Evolutionary conservation across 495 filamentous ascomycete species (phyloP).

Genomic region (Collariella sp.): DNA sequence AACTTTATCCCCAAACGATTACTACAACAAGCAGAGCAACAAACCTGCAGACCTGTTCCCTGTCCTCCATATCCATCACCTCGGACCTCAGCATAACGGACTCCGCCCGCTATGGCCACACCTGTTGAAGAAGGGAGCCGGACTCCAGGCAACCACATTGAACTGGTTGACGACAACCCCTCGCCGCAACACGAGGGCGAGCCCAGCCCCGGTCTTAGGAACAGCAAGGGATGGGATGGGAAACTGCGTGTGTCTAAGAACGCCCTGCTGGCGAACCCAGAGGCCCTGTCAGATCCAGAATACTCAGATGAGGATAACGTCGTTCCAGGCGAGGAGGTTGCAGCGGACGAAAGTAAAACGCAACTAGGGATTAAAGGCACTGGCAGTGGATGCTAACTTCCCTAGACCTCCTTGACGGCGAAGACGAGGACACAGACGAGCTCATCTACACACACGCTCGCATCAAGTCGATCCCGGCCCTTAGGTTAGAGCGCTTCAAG

Average conservation of each 20-base stretch:
- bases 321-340: slow-evolving; percentile 62
- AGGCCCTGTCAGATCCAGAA: slow-evolving; percentile 71
- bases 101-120: slow-evolving; percentile 25
- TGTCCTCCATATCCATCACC: too few relatives aligned
- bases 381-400: background rate
- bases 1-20: too few relatives aligned
- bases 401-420: slow-evolving; percentile 47
- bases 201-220: slow-evolving; percentile 35
- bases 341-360: slow-evolving; percentile 67
- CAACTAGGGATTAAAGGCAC: background rate
- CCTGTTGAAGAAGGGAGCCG: slow-evolving; percentile 27
- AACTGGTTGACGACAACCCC: slow-evolving; percentile 32
- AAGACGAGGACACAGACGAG: slow-evolving; percentile 53
- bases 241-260: slow-evolving; percentile 69
- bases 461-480: slow-evolving; percentile 66
- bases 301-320: slow-evolving; percentile 76
- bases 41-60: too few relatives aligned
- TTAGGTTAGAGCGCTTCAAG: slow-evolving; percentile 73
- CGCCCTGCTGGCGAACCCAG: slow-evolving; percentile 58
- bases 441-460: slow-evolving; percentile 86
- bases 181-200: slow-evolving; percentile 36
- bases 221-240: slow-evolving; percentile 87
- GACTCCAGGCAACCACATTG: slow-evolving; percentile 34
- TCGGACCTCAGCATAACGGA: too few relatives aligned
- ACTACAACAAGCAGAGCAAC: too few relatives aligned